Evolutionary conservation across 305 asterid genomes (phyloP), one percentile per base, ranked within the genome.

Genomic region (Fraxinus floribunda): DNA sequence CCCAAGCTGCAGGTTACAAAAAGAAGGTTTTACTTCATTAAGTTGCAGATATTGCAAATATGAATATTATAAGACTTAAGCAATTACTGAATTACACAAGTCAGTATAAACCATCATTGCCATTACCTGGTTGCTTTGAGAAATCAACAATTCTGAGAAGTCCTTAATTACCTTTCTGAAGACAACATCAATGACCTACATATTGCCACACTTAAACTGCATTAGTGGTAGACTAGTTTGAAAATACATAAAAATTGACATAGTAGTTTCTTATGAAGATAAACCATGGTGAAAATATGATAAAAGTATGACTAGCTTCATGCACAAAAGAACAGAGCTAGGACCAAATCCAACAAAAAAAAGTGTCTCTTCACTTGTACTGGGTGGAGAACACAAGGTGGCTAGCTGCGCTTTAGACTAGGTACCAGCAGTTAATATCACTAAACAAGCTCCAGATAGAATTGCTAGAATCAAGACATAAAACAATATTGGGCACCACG

Each of bases 51-150:
- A 20, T 15, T 62, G 80, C 80, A 84, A 73, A 39, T 80, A 29
- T 74, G 30, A 29, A 29, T 29, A 73, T 70, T 75, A 75, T 29
- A 7, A 78, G 79, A 80, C 20, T 32, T 62, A 77, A 80, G 79
- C 80, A 81, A 66, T 29, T 20, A 60, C 70, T 60, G 70, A 60
- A 60, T 60, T 52, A 52, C 38, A 66, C 32, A 66, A 79, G 71
- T 76, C 77, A 49, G 49, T 30, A 71, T 26, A 46, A 34, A 22
- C 13, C 36, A 70, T n/a, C 66, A 73, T 8, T 38, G 81, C 3
- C 7, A 78, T 78, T 88, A 93, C 98, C 98, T 92, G 98, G 87
- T 89, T 89, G 82, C 98, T 89, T 85, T 91, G 94, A 82, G 98
- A 90, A 49, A 84, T 87, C 88, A 92, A 83, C 84, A 90, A 80